Percentiles rank a stretch among this genome's conserved stretches.
These are phyloP conservation scores for Penicillium thymicola DNA, from an alignment of 2,329 filamentous ascomycete genomes.

Conservation along the genomic window DNA sequence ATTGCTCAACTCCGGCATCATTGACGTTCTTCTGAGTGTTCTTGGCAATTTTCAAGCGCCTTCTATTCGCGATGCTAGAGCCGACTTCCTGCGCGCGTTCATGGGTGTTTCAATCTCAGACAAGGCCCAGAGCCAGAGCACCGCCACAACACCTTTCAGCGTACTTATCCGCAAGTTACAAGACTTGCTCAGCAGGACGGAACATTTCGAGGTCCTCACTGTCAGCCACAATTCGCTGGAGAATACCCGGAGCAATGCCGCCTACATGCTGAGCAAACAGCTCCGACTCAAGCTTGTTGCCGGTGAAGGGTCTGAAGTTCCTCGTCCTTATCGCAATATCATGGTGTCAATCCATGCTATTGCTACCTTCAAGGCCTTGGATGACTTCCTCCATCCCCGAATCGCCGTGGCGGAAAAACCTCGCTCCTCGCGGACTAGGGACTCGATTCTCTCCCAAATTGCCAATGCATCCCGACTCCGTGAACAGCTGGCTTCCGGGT, in stretches of 20 bases:
- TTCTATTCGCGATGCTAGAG: conserved; percentile 58
- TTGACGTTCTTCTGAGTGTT: conserved; percentile 75
- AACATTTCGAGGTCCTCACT: conserved; percentile 96
- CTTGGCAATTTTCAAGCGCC: conserved; percentile 65
- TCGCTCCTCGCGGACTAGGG: conserved; percentile 57
- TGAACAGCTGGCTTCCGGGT: conserved; percentile 39
- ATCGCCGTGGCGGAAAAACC: conserved; percentile 78
- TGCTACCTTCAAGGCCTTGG: conserved; percentile 92
- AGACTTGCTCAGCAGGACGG: conserved; percentile 89
- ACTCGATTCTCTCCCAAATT: conserved; percentile 66
- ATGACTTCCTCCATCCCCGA: conserved; percentile 89
- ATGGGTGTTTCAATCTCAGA: conserved; percentile 67
- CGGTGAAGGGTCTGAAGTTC: conserved; percentile 83
- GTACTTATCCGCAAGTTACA: conserved; percentile 91
- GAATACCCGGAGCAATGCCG: conserved; percentile 82
- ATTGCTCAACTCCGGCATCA: conserved; percentile 83
- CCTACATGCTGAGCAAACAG: conserved; percentile 95
- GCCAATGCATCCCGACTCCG: conserved; percentile 67
- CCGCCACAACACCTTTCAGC: conserved; percentile 79
- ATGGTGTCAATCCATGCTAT: conserved; percentile 99
- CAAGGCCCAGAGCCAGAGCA: conserved; percentile 62
- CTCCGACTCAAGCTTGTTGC: conserved; percentile 84
- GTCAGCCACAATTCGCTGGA: conserved; percentile 91
- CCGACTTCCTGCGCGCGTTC: conserved; percentile 86
- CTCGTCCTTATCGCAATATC: conserved; percentile 81